Evolutionary conservation across 116 monocot genomes (phyloP).

Genomic region (Papilionanthe hybrid): DNA sequence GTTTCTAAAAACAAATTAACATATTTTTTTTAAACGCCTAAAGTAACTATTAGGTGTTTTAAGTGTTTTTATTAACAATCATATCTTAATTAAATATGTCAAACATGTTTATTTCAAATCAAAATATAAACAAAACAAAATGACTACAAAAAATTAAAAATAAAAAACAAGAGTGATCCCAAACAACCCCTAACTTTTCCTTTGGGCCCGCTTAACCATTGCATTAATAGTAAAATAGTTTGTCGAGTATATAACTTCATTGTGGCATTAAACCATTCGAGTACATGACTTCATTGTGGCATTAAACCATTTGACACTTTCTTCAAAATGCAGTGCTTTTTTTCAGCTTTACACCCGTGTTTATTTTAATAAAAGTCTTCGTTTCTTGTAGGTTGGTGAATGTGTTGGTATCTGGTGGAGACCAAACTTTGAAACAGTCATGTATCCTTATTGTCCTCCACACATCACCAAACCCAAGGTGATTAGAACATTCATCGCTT

Average conservation of each 20-base stretch:
- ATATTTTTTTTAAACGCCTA: too few species aligned
- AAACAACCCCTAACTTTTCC: too few species aligned
- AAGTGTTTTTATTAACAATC: too few species aligned
- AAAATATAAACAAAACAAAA: too few species aligned
- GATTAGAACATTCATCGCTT: background rate
- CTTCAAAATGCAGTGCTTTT: background rate
- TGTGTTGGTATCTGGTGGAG: conserved; percentile 96
- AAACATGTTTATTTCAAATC: too few species aligned
- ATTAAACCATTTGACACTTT: background rate
- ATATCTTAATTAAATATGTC: too few species aligned
- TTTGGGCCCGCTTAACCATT: background rate
- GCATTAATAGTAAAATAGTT: background rate
- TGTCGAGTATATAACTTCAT: background rate
- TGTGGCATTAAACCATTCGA: too few species aligned
- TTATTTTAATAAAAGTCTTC: background rate
- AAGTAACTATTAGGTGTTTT: too few species aligned
- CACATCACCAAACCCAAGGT: conserved; percentile 98
- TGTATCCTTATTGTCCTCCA: conserved; percentile 97
- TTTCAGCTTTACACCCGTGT: background rate
- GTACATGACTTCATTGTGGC: too few species aligned
- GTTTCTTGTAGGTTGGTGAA: conserved; percentile 71
- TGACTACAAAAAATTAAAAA: too few species aligned
- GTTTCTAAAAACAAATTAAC: too few species aligned
- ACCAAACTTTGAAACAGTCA: conserved; percentile 93
- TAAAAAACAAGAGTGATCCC: too few species aligned